Conservation (phyloP, 2,329 filamentous ascomycete species). For the Fusarium robinianum region DNA sequence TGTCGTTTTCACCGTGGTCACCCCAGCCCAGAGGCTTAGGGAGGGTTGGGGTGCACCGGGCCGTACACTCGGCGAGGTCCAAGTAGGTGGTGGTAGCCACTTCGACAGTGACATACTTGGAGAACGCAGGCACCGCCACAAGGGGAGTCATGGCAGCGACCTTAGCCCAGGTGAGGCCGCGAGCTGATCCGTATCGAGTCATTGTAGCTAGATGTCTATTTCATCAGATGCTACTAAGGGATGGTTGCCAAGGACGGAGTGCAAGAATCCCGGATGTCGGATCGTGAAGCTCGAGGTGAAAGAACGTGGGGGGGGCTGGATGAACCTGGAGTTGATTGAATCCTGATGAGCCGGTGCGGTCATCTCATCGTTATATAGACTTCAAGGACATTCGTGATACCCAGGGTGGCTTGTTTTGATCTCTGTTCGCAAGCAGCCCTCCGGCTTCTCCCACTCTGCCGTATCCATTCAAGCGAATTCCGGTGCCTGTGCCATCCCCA, state of each 20-base stretch:
- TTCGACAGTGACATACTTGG: conserved; percentile 10
- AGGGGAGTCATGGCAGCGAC: conserved; percentile 17
- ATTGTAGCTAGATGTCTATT: neutral
- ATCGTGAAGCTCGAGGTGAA: neutral
- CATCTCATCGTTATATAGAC: too few relatives aligned
- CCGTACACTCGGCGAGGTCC: conserved; percentile 16
- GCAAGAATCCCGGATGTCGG: too few relatives aligned
- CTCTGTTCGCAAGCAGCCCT: too few relatives aligned
- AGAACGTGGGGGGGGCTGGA: neutral
- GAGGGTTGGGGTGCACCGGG: neutral
- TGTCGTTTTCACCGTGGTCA: neutral
- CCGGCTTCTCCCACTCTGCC: too few relatives aligned
- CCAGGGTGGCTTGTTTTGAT: too few relatives aligned
- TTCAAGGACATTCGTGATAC: too few relatives aligned
- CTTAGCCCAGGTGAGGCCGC: conserved; percentile 16
- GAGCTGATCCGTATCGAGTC: conserved; percentile 6
- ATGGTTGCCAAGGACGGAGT: too few relatives aligned
- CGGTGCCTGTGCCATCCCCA: too few relatives aligned
- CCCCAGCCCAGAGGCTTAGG: neutral
- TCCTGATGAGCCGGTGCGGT: too few relatives aligned
- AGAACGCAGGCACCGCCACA: conserved; percentile 15
- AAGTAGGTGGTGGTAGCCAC: conserved; percentile 16
- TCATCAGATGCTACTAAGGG: conserved; percentile 1
- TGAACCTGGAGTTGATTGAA: too few relatives aligned
- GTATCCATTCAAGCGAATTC: too few relatives aligned